These are phyloP conservation scores for Leishmania turanica DNA, from an alignment of 208 protist species.

Conservation along the genomic window DNA sequence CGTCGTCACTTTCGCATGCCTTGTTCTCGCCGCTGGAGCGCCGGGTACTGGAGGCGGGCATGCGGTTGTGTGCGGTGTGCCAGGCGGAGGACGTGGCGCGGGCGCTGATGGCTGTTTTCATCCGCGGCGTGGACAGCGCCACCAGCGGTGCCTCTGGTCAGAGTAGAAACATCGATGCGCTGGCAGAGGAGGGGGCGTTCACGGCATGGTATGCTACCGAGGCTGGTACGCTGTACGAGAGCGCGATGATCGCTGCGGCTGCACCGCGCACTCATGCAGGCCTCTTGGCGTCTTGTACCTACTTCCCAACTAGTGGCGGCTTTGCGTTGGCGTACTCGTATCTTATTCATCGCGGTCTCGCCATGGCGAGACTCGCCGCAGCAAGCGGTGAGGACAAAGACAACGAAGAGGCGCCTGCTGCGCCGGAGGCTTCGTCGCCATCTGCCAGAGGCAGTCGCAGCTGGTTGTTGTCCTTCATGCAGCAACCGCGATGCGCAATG, in stretches of 20 bases:
- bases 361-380: neutral
- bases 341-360: conserved; percentile 11
- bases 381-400: neutral
- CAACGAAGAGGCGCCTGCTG: neutral
- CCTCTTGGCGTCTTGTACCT: neutral
- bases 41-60: conserved; percentile 8
- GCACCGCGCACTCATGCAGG: conserved; percentile 6
- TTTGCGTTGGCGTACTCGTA: conserved; percentile 24
- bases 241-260: conserved; percentile 11
- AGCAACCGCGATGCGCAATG: conserved; percentile 17
- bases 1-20: neutral
- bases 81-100: conserved; percentile 23
- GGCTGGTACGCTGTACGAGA: conserved; percentile 12
- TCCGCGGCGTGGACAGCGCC: conserved; percentile 10
- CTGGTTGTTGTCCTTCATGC: neutral
- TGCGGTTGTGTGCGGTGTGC: conserved; percentile 15
- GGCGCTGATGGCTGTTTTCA: conserved; percentile 22
- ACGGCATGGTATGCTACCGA: conserved; percentile 22
- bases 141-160: neutral
- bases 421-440: neutral
- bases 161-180: neutral
- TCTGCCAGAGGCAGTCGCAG: neutral
- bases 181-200: conserved; percentile 2
- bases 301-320: neutral
- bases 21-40: conserved; percentile 13